Base-by-base conservation (phyloP, 352 stramenopile species). In the Pythium aphanidermatum region DNA sequence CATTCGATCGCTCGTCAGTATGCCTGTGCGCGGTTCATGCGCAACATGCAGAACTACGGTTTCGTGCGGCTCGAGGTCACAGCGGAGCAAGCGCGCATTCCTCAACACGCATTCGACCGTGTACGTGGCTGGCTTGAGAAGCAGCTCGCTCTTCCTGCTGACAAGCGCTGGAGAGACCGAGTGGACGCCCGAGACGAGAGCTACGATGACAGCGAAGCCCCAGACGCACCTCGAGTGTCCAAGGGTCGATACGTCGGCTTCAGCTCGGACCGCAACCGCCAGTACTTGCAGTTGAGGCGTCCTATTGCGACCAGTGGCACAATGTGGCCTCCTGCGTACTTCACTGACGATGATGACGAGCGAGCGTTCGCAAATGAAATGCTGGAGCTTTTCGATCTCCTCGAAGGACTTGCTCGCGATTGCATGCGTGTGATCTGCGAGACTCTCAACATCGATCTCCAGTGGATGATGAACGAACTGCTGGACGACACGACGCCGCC, bases 381-480 rank as follows among this genome's bases (percentile, higher is more conserved):
- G 70, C 40, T 91, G 25, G 44, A 28, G 14, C 51, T 91, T 4
- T 7, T 91, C 21, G 51, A 82, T 14, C 25, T 87, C 14, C 63
- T 92, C 10, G 78, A 92, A 39, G 49, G 63, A 47, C 55, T 92
- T 30, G 71, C 67, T 8, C 74, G 77, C 23, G 70, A 86, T 46
- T 92, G 81, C 42, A 86, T 92, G 77, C 65, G 67, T 13, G 74
- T 78, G 14, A 63, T 91, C 16, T 92, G 78, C 35, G 70, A 87
- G 6, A 30, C 82, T 14, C 56, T 88, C 3, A 84, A 83, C 30
- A 58, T 92, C 8, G 74, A 91, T 39, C 46, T 68, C 7, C 17
- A 51, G 7, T 92, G 73, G 72, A 17, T 92, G 14, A 60, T 91
- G 21, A 46, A 78, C 5, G 70, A 89, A 30, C 51, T 92, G 6